Conservation (phyloP, 768 basidiomycete genomes). For the Hericium erinaceus region DNA sequence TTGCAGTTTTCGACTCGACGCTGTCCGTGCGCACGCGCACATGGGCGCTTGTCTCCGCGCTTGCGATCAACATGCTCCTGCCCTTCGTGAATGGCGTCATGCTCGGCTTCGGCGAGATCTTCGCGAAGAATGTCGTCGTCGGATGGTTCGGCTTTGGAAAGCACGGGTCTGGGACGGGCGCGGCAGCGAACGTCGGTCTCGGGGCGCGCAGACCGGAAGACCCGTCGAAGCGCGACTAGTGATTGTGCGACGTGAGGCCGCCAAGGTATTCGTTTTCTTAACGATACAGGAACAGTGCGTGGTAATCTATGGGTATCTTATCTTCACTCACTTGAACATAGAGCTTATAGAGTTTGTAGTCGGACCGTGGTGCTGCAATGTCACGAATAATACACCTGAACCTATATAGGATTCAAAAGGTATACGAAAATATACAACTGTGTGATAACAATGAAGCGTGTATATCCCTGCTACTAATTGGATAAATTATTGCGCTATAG, state of each 20-base stretch:
- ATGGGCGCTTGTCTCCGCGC: constrained; percentile 58
- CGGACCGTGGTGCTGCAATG: too few relatives aligned
- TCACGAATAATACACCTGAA: not conserved
- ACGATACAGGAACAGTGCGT: constrained; percentile 1
- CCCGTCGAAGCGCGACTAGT: too few relatives aligned
- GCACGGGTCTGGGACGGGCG: constrained; percentile 6
- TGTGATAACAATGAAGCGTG: not conserved
- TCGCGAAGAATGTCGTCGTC: constrained; percentile 70
- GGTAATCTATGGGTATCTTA: not conserved
- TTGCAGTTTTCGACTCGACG: constrained; percentile 61
- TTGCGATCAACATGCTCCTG: constrained; percentile 77
- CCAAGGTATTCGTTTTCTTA: not conserved
- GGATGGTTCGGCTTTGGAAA: constrained; percentile 37
- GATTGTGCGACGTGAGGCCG: too few relatives aligned
- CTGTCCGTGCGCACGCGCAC: constrained; percentile 59
- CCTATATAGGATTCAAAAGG: not conserved
- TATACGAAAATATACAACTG: not conserved
- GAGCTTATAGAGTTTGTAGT: too few relatives aligned
- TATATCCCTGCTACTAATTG: not conserved
- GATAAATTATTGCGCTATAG: not conserved
- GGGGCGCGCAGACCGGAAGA: not conserved
- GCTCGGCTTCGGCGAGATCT: constrained; percentile 94
- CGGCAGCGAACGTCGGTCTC: constrained; percentile 15
- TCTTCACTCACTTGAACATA: too few relatives aligned
- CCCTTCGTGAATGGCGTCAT: constrained; percentile 93